A percentile compares a stretch with the other conserved stretches of the same genome.
phyloP scores from a whole-genome alignment of 495 filamentous ascomycete genomes.

The Penicillium soppii region DNA sequence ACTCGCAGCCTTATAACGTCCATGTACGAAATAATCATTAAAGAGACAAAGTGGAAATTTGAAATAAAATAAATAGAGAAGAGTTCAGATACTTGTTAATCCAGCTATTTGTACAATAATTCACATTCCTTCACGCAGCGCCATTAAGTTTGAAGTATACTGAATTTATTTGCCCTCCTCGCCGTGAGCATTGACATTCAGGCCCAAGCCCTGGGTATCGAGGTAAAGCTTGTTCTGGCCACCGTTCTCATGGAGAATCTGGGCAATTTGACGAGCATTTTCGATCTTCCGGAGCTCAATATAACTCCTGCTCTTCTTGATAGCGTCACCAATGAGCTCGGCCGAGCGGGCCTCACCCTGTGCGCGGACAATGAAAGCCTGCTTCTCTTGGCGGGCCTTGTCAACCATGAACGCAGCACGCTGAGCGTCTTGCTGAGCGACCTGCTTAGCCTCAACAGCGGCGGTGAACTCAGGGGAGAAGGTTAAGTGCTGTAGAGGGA shows the following conservation, averaged over 20 bases:
- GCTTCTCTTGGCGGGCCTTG: conserved; percentile 99
- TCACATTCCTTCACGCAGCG: conserved; percentile 22
- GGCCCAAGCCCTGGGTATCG: conserved; percentile 81
- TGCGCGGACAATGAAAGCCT: conserved; percentile 95
- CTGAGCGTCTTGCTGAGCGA: conserved; percentile 97
- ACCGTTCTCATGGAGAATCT: conserved; percentile 76
- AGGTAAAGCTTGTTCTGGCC: conserved; percentile 93
- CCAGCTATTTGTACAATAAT: conserved; percentile 48
- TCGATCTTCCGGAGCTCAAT: conserved; percentile 97
- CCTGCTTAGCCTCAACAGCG: conserved; percentile 98
- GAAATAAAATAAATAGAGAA: conserved; percentile 34
- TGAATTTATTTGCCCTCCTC: conserved; percentile 36
- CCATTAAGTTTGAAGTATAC: conserved; percentile 23
- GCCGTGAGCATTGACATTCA: conserved; percentile 72
- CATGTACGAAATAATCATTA: not conserved
- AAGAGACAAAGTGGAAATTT: not conserved
- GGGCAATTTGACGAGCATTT: conserved; percentile 86
- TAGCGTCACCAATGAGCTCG: conserved; percentile 96
- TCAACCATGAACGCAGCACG: conserved; percentile 96
- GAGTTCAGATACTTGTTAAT: conserved; percentile 39
- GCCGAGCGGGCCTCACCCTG: conserved; percentile 99
- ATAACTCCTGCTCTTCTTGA: conserved; percentile 98
- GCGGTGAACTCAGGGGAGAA: conserved; percentile 99
- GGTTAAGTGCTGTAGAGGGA: conserved; percentile 73
- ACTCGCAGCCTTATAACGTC: not conserved